Conservation (phyloP, 2,329 filamentous ascomycete species). For the Trematosphaeria pertusa region DNA sequence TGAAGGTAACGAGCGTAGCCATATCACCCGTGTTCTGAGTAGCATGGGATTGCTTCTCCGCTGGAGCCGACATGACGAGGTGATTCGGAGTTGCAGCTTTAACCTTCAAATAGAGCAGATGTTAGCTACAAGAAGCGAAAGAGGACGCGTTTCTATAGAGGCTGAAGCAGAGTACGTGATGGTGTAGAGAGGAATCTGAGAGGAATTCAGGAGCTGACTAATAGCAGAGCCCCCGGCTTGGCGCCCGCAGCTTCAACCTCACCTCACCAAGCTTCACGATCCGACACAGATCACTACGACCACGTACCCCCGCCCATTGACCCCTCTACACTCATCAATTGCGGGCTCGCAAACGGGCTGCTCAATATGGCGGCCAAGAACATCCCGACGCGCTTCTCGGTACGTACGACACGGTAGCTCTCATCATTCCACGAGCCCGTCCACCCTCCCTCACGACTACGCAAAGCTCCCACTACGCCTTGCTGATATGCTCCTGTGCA, state of each 20-base stretch:
- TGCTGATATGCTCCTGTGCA: conserved; percentile 49
- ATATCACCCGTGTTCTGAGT: no score
- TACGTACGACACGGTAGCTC: conserved; percentile 26
- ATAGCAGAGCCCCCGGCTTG: no score
- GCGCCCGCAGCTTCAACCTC: conserved; percentile 28
- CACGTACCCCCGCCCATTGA: conserved; percentile 31
- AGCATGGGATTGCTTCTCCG: no score
- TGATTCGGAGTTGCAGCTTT: no score
- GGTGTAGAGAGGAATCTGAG: no score
- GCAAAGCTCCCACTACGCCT: no score
- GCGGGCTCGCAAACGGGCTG: no score
- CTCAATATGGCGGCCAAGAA: conserved; percentile 42
- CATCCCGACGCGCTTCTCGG: conserved; percentile 37
- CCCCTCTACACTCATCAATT: conserved; percentile 28
- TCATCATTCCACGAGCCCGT: conserved; percentile 2
- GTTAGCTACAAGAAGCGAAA: no score
- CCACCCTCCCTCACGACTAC: conserved; percentile 15
- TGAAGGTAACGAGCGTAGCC: not conserved
- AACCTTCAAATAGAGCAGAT: no score
- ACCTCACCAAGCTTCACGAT: conserved; percentile 34
- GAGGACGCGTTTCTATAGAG: no score
- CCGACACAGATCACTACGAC: conserved; percentile 23
- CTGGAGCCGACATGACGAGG: no score
- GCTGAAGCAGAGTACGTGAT: no score
- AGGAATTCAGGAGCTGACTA: conserved; percentile 3